phyloP scores from a whole-genome alignment of 768 basidiomycete species.

The Neoboletus subvelutipes region DNA sequence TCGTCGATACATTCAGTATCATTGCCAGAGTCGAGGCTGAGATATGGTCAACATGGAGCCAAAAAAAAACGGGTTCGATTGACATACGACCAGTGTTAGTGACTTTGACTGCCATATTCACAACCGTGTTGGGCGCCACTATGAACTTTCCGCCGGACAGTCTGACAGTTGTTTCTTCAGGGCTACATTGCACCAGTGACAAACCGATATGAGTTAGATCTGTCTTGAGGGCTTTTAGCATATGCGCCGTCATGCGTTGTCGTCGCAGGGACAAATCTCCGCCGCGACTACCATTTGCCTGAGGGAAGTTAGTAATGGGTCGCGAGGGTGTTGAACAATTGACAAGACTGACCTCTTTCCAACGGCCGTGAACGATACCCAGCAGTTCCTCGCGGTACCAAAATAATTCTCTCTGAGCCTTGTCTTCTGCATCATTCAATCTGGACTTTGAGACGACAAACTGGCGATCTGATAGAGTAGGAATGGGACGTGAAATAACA shows the following conservation, averaged over 20 bases:
- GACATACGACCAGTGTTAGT: slow-evolving; percentile 68
- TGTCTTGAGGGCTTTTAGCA: slow-evolving; percentile 75
- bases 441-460: slow-evolving; percentile 82
- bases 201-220: slow-evolving; percentile 64
- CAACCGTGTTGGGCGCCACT: slow-evolving; percentile 59
- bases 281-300: slow-evolving; percentile 78
- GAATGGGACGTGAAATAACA: slow-evolving; percentile 65
- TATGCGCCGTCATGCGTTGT: slow-evolving; percentile 72
- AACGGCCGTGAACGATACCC: slow-evolving; percentile 61
- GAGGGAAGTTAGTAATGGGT: slow-evolving; percentile 6
- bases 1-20: slow-evolving; percentile 51
- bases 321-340: not conserved
- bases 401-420: slow-evolving; percentile 76
- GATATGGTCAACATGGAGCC: slow-evolving; percentile 8
- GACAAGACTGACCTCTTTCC: slow-evolving; percentile 71
- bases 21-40: slow-evolving; percentile 54
- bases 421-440: slow-evolving; percentile 57
- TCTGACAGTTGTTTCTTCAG: slow-evolving; percentile 17
- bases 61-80: not conserved
- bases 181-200: slow-evolving; percentile 40
- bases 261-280: slow-evolving; percentile 78
- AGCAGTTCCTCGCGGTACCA: slow-evolving; percentile 95
- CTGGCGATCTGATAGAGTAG: slow-evolving; percentile 83
- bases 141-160: slow-evolving; percentile 41
- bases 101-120: slow-evolving; percentile 56